Conservation (phyloP, 2,329 filamentous ascomycete genomes). For the Mycosphaerella sp. region DNA sequence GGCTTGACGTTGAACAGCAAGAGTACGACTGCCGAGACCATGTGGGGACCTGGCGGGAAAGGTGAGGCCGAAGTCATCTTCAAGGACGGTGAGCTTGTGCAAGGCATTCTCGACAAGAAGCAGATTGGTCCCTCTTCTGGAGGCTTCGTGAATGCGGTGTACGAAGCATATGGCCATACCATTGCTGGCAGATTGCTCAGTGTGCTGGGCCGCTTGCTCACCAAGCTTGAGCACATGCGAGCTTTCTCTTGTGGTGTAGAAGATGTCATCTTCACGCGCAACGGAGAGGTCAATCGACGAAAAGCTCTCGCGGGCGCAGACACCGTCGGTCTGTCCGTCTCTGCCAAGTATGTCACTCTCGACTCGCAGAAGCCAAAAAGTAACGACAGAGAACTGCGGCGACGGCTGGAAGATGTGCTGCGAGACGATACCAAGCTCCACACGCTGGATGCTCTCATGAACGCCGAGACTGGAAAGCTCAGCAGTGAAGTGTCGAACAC, state of each 20-base stretch:
- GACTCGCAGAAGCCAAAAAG: conserved; percentile 56
- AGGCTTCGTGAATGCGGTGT: conserved; percentile 83
- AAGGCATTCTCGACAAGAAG: conserved; percentile 89
- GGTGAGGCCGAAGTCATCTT: conserved; percentile 72
- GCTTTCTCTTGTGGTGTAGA: conserved; percentile 98
- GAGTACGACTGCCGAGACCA: conserved; percentile 67
- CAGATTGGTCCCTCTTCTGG: conserved; percentile 84
- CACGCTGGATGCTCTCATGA: conserved; percentile 82
- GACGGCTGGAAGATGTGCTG: conserved; percentile 79
- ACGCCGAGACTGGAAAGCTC: conserved; percentile 59
- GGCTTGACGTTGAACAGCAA: conserved; percentile 74
- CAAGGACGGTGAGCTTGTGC: conserved; percentile 78
- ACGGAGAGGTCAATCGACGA: conserved; percentile 67
- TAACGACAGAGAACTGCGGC: conserved; percentile 63
- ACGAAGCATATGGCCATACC: conserved; percentile 86
- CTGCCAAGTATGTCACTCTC: conserved; percentile 81
- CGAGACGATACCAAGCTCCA: conserved; percentile 88
- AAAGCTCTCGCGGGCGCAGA: conserved; percentile 62
- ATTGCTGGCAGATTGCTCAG: conserved; percentile 82
- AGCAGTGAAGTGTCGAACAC: conserved; percentile 71
- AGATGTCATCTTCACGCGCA: conserved; percentile 75
- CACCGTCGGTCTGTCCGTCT: conserved; percentile 67
- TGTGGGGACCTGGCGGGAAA: conserved; percentile 61
- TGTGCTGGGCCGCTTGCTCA: conserved; percentile 81
- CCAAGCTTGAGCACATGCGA: conserved; percentile 83